phyloP scores from a whole-genome alignment of 148 eudicot species.

The Salicornia ramosissima region DNA sequence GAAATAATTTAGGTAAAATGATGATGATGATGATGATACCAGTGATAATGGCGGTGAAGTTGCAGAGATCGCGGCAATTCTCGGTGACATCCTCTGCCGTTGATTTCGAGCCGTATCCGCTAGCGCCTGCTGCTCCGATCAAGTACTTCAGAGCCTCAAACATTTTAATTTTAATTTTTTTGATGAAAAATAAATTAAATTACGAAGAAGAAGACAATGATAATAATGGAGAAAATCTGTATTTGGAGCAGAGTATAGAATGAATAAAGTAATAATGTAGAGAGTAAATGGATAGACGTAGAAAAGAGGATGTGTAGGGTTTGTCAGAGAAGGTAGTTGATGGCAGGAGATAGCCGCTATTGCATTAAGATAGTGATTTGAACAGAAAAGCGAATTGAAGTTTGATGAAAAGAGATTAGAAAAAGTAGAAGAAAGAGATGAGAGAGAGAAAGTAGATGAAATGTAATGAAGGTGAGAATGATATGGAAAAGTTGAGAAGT shows the following conservation, averaged over 20 bases:
- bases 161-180: conserved; percentile 30
- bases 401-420: neutral
- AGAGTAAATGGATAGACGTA: too few relatives aligned
- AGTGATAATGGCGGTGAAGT: conserved; percentile 82
- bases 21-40: conserved; percentile 43
- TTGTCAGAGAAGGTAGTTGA: conserved; percentile 8
- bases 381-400: too few relatives aligned
- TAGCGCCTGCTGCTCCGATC: conserved; percentile 65
- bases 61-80: conserved; percentile 37
- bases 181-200: neutral
- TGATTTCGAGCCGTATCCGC: conserved; percentile 82
- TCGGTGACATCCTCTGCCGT: conserved; percentile 81
- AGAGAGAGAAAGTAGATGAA: conserved; percentile 1
- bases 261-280: too few relatives aligned
- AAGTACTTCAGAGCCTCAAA: conserved; percentile 62
- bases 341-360: conserved; percentile 14
- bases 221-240: neutral
- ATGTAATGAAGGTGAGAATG: neutral
- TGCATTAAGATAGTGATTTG: conserved; percentile 16
- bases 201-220: neutral
- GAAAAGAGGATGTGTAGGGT: neutral
- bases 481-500: conserved; percentile 16
- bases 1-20: too few relatives aligned
- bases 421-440: neutral
- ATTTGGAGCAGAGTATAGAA: too few relatives aligned